A percentile compares a stretch with the other conserved stretches of the same genome.
phyloP scores from a whole-genome alignment of 148 eudicot genomes.

The Arctostaphylos glauca region DNA sequence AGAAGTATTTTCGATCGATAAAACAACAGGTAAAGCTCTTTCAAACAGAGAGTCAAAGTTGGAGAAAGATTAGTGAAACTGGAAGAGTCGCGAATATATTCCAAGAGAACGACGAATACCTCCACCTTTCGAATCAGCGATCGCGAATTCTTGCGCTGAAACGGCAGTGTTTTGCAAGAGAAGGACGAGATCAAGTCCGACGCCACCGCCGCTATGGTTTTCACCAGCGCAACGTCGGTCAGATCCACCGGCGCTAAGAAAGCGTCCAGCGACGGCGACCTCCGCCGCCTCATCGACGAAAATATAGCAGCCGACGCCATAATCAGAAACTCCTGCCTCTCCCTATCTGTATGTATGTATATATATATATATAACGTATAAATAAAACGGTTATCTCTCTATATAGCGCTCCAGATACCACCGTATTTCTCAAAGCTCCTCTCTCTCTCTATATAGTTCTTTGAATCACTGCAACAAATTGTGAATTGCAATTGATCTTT shows the following conservation, averaged over 20 bases:
- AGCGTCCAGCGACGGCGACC: slow-evolving; percentile 78
- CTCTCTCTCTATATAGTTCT: background rate
- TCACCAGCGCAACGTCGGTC: slow-evolving; percentile 47
- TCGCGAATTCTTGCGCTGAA: slow-evolving; percentile 55
- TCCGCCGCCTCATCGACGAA: slow-evolving; percentile 61
- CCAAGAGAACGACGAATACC: slow-evolving; percentile 53
- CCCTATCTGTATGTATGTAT: background rate
- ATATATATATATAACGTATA: background rate
- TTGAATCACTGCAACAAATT: background rate
- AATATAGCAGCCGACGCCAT: slow-evolving; percentile 82
- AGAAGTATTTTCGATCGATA: slow-evolving; percentile 72
- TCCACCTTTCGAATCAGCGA: slow-evolving; percentile 63
- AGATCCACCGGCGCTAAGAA: slow-evolving; percentile 87
- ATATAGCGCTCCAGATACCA: background rate
- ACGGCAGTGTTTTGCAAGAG: slow-evolving; percentile 37
- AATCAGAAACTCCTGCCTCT: background rate
- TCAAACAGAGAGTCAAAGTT: slow-evolving; percentile 60
- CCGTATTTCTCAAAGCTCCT: background rate
- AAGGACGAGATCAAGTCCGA: slow-evolving; percentile 48
- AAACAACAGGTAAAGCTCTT: slow-evolving; percentile 72
- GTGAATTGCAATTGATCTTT: background rate
- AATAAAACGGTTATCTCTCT: background rate
- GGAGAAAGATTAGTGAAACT: slow-evolving; percentile 18
- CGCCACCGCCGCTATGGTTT: slow-evolving; percentile 44
- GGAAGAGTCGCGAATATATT: slow-evolving; percentile 42